Percentiles rank a stretch among this genome's conserved stretches.
phyloP scores from a whole-genome alignment of 1,284 basidiomycete genomes.

The Cronartium quercuum region DNA sequence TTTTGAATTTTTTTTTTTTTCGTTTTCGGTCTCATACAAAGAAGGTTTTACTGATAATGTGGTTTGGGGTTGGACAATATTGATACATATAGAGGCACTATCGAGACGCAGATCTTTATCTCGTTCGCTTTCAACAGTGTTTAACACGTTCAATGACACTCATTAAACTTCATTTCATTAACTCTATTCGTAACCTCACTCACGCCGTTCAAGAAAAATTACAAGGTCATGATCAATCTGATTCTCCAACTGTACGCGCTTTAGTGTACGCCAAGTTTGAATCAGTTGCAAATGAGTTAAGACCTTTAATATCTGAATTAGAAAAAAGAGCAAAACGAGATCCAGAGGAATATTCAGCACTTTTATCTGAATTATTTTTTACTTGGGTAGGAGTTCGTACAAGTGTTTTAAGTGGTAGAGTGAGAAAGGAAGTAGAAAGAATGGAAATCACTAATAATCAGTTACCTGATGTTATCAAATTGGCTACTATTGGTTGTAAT shows the following conservation, averaged over 20 bases:
- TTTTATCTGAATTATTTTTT: constrained; percentile 73
- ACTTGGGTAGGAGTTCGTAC: constrained; percentile 72
- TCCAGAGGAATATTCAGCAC: constrained; percentile 67
- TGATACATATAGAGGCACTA: constrained; percentile 63
- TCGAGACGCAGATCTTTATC: constrained; percentile 79
- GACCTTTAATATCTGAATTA: constrained; percentile 72
- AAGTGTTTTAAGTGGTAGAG: constrained; percentile 61
- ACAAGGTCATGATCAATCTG: constrained; percentile 7
- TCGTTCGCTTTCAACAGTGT: constrained; percentile 88
- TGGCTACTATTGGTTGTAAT: constrained; percentile 77
- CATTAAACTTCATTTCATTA: constrained; percentile 87
- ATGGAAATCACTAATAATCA: constrained; percentile 59
- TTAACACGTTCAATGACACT: constrained; percentile 91
- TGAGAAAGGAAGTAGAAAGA: constrained; percentile 71
- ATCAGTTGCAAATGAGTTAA: constrained; percentile 62
- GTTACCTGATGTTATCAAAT: constrained; percentile 71
- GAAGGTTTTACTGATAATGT: background rate
- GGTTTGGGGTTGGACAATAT: background rate
- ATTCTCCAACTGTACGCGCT: constrained; percentile 53
- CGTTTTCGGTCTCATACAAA: background rate
- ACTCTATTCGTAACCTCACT: constrained; percentile 67
- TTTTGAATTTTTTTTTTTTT: background rate
- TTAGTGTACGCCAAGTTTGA: constrained; percentile 81
- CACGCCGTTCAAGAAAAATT: constrained; percentile 52
- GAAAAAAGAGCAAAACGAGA: constrained; percentile 65